phyloP scores from a whole-genome alignment of 2,329 filamentous ascomycete species.

The Clathrospora elynae region DNA sequence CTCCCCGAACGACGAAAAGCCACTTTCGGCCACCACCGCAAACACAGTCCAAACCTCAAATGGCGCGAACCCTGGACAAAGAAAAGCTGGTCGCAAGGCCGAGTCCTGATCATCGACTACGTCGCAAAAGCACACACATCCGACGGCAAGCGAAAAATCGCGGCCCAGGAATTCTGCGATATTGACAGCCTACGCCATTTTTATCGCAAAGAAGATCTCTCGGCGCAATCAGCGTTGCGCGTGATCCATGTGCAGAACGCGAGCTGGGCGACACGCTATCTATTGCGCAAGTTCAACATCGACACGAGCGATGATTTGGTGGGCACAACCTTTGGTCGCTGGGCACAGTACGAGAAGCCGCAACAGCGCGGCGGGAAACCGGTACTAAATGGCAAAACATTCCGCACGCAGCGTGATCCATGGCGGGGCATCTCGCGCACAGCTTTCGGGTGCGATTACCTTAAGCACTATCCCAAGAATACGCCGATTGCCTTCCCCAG shows the following conservation, averaged over 20 bases:
- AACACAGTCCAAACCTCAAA: constrained; percentile 44
- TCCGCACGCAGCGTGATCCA: constrained; percentile 57
- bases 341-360: constrained; percentile 56
- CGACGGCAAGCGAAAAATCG: constrained; percentile 51
- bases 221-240: constrained; percentile 44
- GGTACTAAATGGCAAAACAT: constrained; percentile 58
- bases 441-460: constrained; percentile 59
- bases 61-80: constrained; percentile 48
- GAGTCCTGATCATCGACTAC: constrained; percentile 60
- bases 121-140: constrained; percentile 48
- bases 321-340: constrained; percentile 57
- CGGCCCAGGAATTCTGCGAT: constrained; percentile 56
- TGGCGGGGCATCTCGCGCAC: constrained; percentile 57
- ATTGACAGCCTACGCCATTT: constrained; percentile 53
- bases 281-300: constrained; percentile 60
- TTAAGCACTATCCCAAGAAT: constrained; percentile 52
- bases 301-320: constrained; percentile 54
- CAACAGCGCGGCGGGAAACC: constrained; percentile 57
- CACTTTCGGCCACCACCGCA: constrained; percentile 36
- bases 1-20: constrained; percentile 23
- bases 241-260: constrained; percentile 61
- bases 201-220: constrained; percentile 48
- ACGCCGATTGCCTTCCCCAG: constrained; percentile 23
- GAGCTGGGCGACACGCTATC: constrained; percentile 55
- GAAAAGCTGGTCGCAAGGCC: constrained; percentile 48